Percentiles rank a stretch among this genome's conserved stretches.
Evolutionary conservation across 2,329 filamentous ascomycete species (phyloP).

Genomic region (Cladosporium sphaerospermum): DNA sequence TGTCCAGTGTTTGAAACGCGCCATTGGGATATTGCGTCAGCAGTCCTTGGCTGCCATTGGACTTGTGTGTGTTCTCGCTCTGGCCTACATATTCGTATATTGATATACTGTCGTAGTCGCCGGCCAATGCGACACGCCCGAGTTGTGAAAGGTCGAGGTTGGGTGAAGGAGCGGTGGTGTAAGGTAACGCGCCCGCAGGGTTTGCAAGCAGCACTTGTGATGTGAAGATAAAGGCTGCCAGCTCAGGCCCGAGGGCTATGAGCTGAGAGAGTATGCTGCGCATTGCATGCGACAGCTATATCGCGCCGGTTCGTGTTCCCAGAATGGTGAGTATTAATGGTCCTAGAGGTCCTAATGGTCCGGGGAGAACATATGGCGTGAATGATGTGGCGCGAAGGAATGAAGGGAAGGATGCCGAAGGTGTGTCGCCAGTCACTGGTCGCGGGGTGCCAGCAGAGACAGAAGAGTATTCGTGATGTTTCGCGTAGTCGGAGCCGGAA

Average conservation of each 20-base stretch:
- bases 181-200: constrained; percentile 14
- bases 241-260: constrained; percentile 30
- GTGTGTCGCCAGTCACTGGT: background rate
- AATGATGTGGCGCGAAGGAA: background rate
- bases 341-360: background rate
- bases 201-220: constrained; percentile 19
- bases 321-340: background rate
- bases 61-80: constrained; percentile 57
- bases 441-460: background rate
- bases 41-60: constrained; percentile 75
- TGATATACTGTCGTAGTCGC: constrained; percentile 87
- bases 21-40: constrained; percentile 81
- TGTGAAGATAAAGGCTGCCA: constrained; percentile 27
- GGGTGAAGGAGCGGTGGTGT: constrained; percentile 45
- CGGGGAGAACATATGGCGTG: constrained; percentile 3
- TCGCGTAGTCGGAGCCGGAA: background rate
- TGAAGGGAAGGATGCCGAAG: constrained; percentile 2
- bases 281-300: constrained; percentile 20
- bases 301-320: background rate
- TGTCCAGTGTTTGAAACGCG: constrained; percentile 64
- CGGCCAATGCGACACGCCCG: constrained; percentile 76
- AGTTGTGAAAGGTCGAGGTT: constrained; percentile 73
- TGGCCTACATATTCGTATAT: constrained; percentile 82
- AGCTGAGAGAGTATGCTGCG: constrained; percentile 26
- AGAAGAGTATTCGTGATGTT: background rate